A percentile compares a stretch with the other conserved stretches of the same genome.
Evolutionary conservation across 73 alveolate species (phyloP).

Genomic region (Paramecium tetraurelia): DNA sequence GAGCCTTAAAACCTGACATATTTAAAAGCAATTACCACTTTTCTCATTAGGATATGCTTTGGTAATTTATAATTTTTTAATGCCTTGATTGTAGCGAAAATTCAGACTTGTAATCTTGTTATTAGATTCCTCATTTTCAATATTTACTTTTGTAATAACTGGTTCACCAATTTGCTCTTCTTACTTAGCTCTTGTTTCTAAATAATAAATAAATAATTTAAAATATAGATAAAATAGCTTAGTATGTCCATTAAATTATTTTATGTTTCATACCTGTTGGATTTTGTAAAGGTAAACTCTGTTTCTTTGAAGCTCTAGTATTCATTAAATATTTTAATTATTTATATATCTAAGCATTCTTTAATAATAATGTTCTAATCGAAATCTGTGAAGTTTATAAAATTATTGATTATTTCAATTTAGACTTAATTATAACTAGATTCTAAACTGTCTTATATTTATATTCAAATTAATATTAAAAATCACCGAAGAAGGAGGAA

Average conservation of each 20-base stretch:
- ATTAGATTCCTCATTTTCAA: neutral
- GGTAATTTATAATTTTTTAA: neutral
- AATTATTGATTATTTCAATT: neutral
- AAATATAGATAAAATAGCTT: neutral
- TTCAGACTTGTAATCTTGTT: neutral
- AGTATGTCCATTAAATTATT: neutral
- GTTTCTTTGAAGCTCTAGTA: neutral
- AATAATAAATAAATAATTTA: neutral
- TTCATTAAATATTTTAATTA: neutral
- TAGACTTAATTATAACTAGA: neutral
- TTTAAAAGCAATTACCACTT: neutral
- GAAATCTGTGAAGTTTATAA: neutral
- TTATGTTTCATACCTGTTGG: neutral
- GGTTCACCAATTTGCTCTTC: neutral
- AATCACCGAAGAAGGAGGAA: neutral
- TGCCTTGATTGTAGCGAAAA: neutral
- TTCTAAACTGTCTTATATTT: neutral
- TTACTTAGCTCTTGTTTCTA: neutral
- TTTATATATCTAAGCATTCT: neutral
- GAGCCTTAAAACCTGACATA: neutral
- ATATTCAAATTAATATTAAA: neutral
- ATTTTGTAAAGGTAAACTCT: neutral
- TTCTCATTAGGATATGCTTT: neutral
- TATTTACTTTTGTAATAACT: neutral
- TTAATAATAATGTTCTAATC: neutral